Base-by-base conservation (phyloP, 805 yeast species). In the Starmera dryadoides region DNA sequence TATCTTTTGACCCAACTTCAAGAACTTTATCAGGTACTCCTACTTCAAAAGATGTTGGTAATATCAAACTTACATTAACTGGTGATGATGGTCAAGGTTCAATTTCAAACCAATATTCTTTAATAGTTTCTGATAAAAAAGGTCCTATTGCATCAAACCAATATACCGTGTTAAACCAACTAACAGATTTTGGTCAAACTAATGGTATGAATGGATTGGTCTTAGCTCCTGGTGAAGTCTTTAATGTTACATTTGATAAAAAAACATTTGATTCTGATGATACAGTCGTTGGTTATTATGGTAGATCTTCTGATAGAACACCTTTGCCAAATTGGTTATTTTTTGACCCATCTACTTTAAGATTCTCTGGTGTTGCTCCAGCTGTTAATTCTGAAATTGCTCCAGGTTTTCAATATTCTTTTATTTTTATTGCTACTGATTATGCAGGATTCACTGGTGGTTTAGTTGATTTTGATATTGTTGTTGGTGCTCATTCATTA, bases 301-400 rank as follows among this genome's bases (percentile, higher is more conserved):
- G 96, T 17, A 73, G 83, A 46, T 77, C 89, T n/a, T 62, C 69
- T 12, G 87, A 86, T 58, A 76, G 89, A 55, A 75, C 95, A 1
- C 91, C 98, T 3, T 68, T 93, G 40, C 98, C 98, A 30, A 81
- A 77, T 54, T 93, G 98, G 98, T 66, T 87, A 37, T 60, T 63
- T 39, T 93, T 91, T 55, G 80, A 87, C 53, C 50, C 68, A 2
- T 52, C 72, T 5, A 66, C 69, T 30, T 64, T 86, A 46, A 73
- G 84, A 17, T 91, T 88, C 60, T 69, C 77, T 33, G 98, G 98
- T 25, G 80, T 81, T 1, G 91, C 96, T 1, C 98, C 98, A 10
- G 68, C 82, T 7, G 86, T 86, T 25, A 82, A 86, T 48, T 85
- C 96, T 2, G 70, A 74, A 15, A 82, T 87, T 49, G 98, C 98